Percentiles rank a stretch among this genome's conserved stretches.
Conservation (phyloP, 2,329 filamentous ascomycete genomes). For the Colletotrichum lentis region DNA sequence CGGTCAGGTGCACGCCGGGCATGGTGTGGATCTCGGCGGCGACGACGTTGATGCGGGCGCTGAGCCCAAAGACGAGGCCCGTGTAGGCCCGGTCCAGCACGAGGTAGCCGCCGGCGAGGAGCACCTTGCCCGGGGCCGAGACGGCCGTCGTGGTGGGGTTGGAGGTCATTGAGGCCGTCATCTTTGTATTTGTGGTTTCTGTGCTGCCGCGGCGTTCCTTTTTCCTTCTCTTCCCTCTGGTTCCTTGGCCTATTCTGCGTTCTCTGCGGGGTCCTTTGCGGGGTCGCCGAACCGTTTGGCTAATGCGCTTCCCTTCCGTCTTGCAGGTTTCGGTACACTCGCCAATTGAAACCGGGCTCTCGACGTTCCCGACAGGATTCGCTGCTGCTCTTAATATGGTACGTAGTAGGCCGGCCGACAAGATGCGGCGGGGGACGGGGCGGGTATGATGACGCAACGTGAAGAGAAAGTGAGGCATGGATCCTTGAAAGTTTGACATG, state of each 20-base stretch:
- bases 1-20: constrained; percentile 69
- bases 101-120: constrained; percentile 93
- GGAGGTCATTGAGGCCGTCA: constrained; percentile 34
- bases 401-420: background rate
- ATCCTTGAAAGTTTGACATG: constrained; percentile 27
- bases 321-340: background rate
- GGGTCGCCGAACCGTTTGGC: background rate
- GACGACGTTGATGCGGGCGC: constrained; percentile 72
- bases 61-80: constrained; percentile 74
- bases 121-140: constrained; percentile 94
- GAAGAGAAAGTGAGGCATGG: constrained; percentile 25
- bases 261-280: background rate
- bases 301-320: background rate
- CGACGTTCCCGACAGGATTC: background rate
- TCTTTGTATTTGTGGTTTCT: background rate
- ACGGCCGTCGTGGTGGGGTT: constrained; percentile 64
- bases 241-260: background rate
- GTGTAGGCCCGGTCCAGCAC: constrained; percentile 89
- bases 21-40: constrained; percentile 63
- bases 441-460: constrained; percentile 32
- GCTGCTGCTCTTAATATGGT: background rate
- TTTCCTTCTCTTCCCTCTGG: background rate
- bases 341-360: background rate
- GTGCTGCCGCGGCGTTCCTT: background rate
- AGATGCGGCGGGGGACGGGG: background rate